Percentiles rank a stretch among this genome's conserved stretches.
Conservation (phyloP, 2,329 filamentous ascomycete species). For the Sarocladiaceae sp. region DNA sequence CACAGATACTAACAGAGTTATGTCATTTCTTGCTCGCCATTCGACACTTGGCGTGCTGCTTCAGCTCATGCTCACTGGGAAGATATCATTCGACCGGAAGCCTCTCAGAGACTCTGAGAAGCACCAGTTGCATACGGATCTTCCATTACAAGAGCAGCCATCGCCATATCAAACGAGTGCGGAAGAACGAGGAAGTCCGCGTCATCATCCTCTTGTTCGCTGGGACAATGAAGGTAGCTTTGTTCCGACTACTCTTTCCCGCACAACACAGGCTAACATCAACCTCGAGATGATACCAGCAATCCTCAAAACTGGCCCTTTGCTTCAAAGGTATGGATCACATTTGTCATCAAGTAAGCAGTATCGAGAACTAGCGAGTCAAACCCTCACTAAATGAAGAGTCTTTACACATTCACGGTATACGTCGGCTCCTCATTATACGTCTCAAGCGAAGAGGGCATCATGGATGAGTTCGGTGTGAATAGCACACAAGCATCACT, state of each 20-base stretch:
- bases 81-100: not conserved
- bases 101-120: not conserved
- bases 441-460: conserved; percentile 27
- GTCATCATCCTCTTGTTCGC: not conserved
- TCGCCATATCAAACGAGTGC: no score
- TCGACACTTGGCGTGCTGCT: not conserved
- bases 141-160: no score
- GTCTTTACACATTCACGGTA: conserved; percentile 48
- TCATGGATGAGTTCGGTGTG: conserved; percentile 47
- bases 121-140: no score
- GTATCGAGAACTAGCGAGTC: not conserved
- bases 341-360: not conserved
- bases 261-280: not conserved
- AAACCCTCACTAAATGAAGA: not conserved
- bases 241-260: not conserved
- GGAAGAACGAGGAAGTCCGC: not conserved
- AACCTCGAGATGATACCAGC: not conserved
- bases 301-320: not conserved
- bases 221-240: not conserved
- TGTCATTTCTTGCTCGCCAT: not conserved
- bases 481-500: conserved; percentile 42
- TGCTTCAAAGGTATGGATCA: not conserved
- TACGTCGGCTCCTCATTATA: conserved; percentile 35
- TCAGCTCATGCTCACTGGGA: not conserved
- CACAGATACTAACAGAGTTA: not conserved